Base-by-base conservation (phyloP, 176 grass and related monocot genomes). In the maize (Zea mays) region DNA sequence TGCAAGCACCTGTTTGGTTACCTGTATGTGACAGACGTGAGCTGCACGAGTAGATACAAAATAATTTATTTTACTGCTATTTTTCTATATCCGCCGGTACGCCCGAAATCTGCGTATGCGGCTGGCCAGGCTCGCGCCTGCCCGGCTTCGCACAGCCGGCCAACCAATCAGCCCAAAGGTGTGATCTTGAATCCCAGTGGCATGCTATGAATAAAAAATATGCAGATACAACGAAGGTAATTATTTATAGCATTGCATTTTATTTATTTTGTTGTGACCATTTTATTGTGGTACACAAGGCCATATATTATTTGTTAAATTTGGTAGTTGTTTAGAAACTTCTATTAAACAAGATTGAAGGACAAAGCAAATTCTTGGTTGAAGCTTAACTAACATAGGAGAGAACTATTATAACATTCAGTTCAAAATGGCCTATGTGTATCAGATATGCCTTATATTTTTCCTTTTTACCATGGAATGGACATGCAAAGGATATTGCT, bases 181-280 rank as follows among this genome's bases (percentile, higher is more conserved):
- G 85, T 17, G 85, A 92, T 78, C 83, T 98, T 79, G 92, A 95
- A 88, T 95, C 92, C 66, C 88, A 87, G 62, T 94, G 89, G 92
- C 89, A 86, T 52, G 57, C 61, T 62, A 85, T 88, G 87, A 88
- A 73, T 43, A 92, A 89, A 65, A 95, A 79, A 60, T 90, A 89
- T 39, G 35, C 55, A 41, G 91, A 90, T 59, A 67, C 63, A 65
- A 37, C 73, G 11, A 90, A 90, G 91, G 91, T 93, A 83, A 61
- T 78, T 75, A 67, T 72, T 7, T 49, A 15, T 82, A 44, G 20
- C 44, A 9, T 81, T 79, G 36, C 65, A 52, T 60, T 70, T 59
- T 54, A 52, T 59, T 12, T 39, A 19, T 1, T 19, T 56, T 56
- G 8, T 57, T 33, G 13, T 79, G 21, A 37, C 36, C 40, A 50